Base-by-base conservation (phyloP, 495 filamentous ascomycete genomes). In the Penicillium roqueforti region DNA sequence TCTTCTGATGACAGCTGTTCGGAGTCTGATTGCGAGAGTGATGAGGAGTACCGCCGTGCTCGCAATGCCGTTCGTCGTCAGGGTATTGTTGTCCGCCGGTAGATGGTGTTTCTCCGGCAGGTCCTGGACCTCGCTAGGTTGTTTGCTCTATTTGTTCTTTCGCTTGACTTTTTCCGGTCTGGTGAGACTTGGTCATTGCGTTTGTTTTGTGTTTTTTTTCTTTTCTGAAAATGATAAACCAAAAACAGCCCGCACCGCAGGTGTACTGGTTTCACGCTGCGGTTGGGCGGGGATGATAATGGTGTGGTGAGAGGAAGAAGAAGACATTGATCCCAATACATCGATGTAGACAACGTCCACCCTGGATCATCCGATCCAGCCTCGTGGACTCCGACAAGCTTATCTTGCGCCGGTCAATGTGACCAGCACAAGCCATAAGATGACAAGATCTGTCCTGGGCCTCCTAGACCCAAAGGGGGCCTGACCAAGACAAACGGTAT, bases 1-100 rank as follows among this genome's bases (percentile, higher is more conserved):
- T 74, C 70, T n/a, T 82, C 79, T 3, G 77, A 72, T 20, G 73
- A 63, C 11, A 68, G 66, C 57, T 84, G 80, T 68, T 76, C 72
- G 42, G 75, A 76, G 43, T 79, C 76, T 39, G 64, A 67, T 56
- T 52, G 44, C 16, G 87, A 88, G 41, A 80, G 80, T 51, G 82
- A 85, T 57, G 81, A 85, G 68, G 83, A 80, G 56, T 77, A 77
- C 62, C 62, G 63, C 39, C 69, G 62, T 50, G 73, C 67, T 18
- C 70, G 73, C 54, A 63, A 66, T 18, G 74, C 59, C 60, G 82
- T 83, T 54, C 80, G 88, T 62, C 83, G 89, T 64, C 83, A 92
- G 71, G 89, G 88, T 58, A 82, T 93, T 56, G 83, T 91, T 62
- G 83, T 92, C 53, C 81, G 86, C 59, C 64, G 75, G 37, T 81